Base-by-base conservation (phyloP, 306 rosid species). In the Vigna trinervia region DNA sequence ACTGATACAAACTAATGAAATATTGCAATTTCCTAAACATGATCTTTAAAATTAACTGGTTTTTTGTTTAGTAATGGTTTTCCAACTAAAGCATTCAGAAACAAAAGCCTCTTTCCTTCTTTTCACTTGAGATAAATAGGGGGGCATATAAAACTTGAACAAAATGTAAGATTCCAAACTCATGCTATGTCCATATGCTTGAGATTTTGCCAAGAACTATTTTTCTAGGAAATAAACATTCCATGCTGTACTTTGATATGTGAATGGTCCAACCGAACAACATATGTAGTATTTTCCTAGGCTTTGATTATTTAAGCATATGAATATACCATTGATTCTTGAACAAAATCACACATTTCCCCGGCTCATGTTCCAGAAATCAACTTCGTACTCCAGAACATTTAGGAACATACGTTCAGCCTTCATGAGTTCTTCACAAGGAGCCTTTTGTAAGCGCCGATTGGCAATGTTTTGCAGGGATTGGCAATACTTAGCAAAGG, bases 321-420 rank as follows among this genome's bases (percentile, higher is more conserved):
- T 30, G 20, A 19, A 39, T 43, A 39, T 43, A 15, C 64, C 30
- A n/a, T 19, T 28, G 34, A 45, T 68, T 75, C 12, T 50, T 22
- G 38, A 63, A 30, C 60, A 45, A 28, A 34, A 74, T 72, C 77
- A 79, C 45, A 74, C 74, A 69, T 64, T 73, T 51, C 70, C 83
- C 12, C 80, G 41, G 85, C 88, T 86, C 96, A 94, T 90, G 71
- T 88, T 92, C 97, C 97, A 94, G 66, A 94, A 94, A 5, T 82
- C 92, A 69, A 94, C 86, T 78, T 94, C 98, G 28, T 62, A 85
- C 51, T 89, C 92, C 69, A 92, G 82, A 71, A 94, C 89, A 46
- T 80, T 39, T 2, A 89, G 78, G 3, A 94, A 78, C 1, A 68
- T 47, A 9, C 70, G 82, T 82, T 94, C 95, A 28, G 96, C 89